Conservation (phyloP, 352 stramenopile species). For the Phytophthora syringae region DNA sequence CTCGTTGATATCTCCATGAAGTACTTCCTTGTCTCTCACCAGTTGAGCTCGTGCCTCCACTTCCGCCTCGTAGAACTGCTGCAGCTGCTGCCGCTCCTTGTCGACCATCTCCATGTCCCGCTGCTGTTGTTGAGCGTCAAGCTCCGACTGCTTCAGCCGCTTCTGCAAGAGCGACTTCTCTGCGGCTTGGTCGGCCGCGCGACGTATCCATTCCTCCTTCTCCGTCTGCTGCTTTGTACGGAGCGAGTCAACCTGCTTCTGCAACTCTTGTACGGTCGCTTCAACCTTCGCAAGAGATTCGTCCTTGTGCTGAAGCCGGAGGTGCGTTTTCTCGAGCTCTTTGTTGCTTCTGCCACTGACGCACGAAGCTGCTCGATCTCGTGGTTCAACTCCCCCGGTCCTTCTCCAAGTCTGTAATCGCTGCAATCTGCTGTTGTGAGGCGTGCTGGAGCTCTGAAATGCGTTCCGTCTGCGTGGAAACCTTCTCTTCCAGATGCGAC, state of each 20-base stretch:
- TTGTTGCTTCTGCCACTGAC: constrained; percentile 36
- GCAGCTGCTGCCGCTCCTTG: constrained; percentile 55
- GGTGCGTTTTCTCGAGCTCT: constrained; percentile 61
- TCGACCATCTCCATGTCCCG: constrained; percentile 49
- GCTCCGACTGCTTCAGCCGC: constrained; percentile 51
- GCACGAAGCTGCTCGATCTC: constrained; percentile 46
- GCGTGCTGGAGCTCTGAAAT: constrained; percentile 50
- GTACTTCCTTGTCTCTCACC: constrained; percentile 27
- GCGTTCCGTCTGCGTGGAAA: constrained; percentile 40
- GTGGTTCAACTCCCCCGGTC: constrained; percentile 30
- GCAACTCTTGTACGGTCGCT: constrained; percentile 44
- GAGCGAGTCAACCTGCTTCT: constrained; percentile 42
- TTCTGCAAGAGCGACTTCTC: constrained; percentile 64
- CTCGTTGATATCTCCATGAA: constrained; percentile 36
- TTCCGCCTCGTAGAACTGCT: constrained; percentile 43
- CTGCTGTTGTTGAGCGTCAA: constrained; percentile 30
- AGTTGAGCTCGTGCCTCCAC: constrained; percentile 26
- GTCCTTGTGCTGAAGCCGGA: constrained; percentile 58
- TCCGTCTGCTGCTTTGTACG: constrained; percentile 48
- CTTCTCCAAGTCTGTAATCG: constrained; percentile 43
- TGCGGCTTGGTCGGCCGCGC: constrained; percentile 63
- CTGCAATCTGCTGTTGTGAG: constrained; percentile 43
- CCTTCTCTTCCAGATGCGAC: constrained; percentile 62
- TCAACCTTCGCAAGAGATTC: constrained; percentile 41
- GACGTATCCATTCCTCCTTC: constrained; percentile 70